These are phyloP conservation scores for Fusarium poae DNA, from an alignment of 2,329 filamentous ascomycete genomes.

Conservation along the genomic window DNA sequence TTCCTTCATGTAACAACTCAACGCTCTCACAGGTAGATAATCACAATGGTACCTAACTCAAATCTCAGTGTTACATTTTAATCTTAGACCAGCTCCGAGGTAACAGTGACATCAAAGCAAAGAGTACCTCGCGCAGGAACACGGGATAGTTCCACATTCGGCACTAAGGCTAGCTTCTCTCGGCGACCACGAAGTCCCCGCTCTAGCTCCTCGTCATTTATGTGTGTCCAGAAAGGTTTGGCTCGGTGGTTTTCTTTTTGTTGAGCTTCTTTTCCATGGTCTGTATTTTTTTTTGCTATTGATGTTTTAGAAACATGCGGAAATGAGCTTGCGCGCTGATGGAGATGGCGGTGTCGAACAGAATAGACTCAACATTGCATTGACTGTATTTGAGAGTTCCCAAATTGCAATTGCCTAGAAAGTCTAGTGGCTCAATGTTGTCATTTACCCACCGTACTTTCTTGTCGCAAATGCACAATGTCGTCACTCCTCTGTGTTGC, in stretches of 20 bases:
- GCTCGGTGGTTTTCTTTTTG: constrained; percentile 17
- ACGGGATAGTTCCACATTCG: constrained; percentile 8
- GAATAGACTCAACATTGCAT: background rate
- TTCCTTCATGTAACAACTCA: background rate
- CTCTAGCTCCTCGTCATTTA: background rate
- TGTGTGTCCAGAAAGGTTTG: constrained; percentile 7
- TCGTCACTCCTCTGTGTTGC: background rate
- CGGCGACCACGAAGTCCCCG: constrained; percentile 17
- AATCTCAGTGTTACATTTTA: background rate
- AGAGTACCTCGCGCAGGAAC: background rate
- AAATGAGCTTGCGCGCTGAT: background rate
- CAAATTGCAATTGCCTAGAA: no score
- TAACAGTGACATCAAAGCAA: background rate
- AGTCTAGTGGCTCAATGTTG: no score
- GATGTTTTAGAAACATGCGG: constrained; percentile 1
- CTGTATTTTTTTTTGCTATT: background rate
- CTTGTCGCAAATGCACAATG: background rate
- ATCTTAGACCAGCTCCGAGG: background rate
- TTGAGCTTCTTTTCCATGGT: constrained; percentile 8
- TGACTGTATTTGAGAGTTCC: no score
- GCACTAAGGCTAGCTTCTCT: constrained; percentile 9
- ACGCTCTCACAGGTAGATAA: background rate
- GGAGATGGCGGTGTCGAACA: background rate
- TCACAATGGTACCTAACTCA: background rate
- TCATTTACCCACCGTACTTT: no score